These are phyloP conservation scores for Botrytis elliptica DNA, from an alignment of 2,329 filamentous ascomycete genomes.

Conservation along the genomic window DNA sequence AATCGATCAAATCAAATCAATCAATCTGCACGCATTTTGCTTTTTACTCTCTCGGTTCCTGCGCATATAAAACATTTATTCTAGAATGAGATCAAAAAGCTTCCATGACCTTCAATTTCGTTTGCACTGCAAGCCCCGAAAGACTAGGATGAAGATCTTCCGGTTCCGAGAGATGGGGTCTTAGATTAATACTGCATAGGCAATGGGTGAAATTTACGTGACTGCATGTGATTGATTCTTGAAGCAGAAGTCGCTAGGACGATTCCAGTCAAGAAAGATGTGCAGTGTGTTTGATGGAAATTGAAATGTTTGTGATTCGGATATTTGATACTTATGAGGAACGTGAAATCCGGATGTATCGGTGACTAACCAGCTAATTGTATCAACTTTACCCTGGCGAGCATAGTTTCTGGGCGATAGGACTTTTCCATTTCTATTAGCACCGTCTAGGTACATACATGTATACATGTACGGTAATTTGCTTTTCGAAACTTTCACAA, in stretches of 20 bases:
- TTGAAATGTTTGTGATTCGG: constrained; percentile 16
- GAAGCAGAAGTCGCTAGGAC: constrained; percentile 6
- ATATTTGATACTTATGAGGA: constrained; percentile 11
- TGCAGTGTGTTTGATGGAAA: constrained; percentile 6
- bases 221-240: constrained; percentile 1
- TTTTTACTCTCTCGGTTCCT: constrained; percentile 9
- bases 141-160: constrained; percentile 11
- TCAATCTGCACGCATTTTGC: neutral
- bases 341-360: neutral
- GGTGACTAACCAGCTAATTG: neutral
- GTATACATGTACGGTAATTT: neutral
- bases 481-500: neutral
- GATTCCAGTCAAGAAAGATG: neutral
- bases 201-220: neutral
- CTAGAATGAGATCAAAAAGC: constrained; percentile 13
- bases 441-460: neutral
- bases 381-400: neutral
- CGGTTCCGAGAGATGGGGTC: constrained; percentile 11
- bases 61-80: constrained; percentile 20
- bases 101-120: constrained; percentile 4
- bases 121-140: neutral
- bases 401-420: neutral
- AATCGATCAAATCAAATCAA: constrained; percentile 3
- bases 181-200: neutral
- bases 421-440: neutral